These are phyloP conservation scores for Mrakia gelida DNA, from an alignment of 768 basidiomycete species.

Conservation along the genomic window DNA sequence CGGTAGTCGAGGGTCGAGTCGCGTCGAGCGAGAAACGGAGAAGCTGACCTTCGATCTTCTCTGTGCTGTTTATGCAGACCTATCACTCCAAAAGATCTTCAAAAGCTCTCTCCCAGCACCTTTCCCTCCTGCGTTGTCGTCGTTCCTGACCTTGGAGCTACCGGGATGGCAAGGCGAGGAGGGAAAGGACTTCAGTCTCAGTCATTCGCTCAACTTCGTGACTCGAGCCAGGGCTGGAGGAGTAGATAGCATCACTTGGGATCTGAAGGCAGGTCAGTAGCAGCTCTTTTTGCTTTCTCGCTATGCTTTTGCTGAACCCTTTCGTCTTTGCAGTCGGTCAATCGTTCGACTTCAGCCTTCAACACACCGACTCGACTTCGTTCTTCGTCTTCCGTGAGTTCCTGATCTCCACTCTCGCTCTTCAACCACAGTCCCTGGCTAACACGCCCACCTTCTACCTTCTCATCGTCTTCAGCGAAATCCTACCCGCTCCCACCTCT, in stretches of 20 bases:
- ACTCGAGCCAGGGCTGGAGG: neutral
- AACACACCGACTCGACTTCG: slow-evolving; percentile 33
- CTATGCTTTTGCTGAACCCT: neutral
- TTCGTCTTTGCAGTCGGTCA: neutral
- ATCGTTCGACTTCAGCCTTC: slow-evolving; percentile 24
- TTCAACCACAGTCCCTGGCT: neutral
- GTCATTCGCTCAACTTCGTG: neutral
- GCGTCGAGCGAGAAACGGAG: neutral
- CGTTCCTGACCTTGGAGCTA: neutral
- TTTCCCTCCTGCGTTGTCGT: slow-evolving; percentile 23
- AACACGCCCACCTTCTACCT: neutral
- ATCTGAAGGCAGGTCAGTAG: slow-evolving; percentile 17
- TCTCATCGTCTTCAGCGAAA: slow-evolving; percentile 12
- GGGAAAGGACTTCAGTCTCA: slow-evolving; percentile 2
- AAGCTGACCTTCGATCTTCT: too few species aligned
- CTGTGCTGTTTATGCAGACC: neutral
- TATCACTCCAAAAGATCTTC: slow-evolving; percentile 23
- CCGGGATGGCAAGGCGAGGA: slow-evolving; percentile 1
- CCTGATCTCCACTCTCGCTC: neutral
- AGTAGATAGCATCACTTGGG: neutral
- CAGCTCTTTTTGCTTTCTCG: neutral
- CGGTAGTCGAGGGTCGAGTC: neutral
- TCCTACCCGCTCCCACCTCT: slow-evolving; percentile 52
- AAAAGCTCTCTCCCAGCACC: neutral
- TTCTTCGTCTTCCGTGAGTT: slow-evolving; percentile 38